A percentile compares a stretch with the other conserved stretches of the same genome.
Conservation (phyloP, 2,329 filamentous ascomycete genomes). For the Ophiostoma sp. region DNA sequence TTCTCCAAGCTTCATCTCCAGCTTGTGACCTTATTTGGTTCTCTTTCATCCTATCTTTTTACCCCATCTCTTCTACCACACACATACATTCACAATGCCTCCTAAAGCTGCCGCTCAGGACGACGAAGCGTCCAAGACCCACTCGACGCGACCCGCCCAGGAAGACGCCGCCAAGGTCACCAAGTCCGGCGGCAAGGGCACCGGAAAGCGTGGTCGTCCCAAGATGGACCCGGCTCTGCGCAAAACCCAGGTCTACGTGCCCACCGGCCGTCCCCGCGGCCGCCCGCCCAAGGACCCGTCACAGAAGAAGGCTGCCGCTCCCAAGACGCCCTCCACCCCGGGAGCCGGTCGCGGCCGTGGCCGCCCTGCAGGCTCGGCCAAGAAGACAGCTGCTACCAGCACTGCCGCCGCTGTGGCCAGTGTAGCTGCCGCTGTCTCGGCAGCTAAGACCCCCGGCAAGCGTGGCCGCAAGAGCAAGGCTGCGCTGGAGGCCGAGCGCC, state of each 20-base stretch:
- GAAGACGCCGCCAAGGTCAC: constrained; percentile 31
- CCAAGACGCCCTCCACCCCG: constrained; percentile 23
- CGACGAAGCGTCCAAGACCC: constrained; percentile 20
- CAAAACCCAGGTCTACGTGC: constrained; percentile 32
- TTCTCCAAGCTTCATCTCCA: neutral
- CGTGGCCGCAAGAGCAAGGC: constrained; percentile 33
- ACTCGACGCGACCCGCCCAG: constrained; percentile 27
- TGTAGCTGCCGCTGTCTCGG: constrained; percentile 19
- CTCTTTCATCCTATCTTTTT: neutral
- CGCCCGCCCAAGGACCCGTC: constrained; percentile 32
- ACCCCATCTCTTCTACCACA: neutral
- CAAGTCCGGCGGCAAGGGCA: constrained; percentile 30
- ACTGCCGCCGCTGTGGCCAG: neutral
- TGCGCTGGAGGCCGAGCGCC: constrained; percentile 28
- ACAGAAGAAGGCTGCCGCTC: constrained; percentile 26
- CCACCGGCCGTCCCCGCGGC: constrained; percentile 32
- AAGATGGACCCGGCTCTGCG: constrained; percentile 32
- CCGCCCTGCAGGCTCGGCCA: constrained; percentile 29
- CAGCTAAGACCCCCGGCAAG: constrained; percentile 25
- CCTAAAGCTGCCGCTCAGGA: constrained; percentile 24
- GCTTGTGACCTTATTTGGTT: neutral
- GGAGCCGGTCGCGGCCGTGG: constrained; percentile 30
- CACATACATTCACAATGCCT: constrained; percentile 27
- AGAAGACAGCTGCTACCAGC: constrained; percentile 23
- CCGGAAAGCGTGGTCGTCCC: constrained; percentile 32